Conservation (phyloP, 257 asterid genomes). For the Linaria vulgaris region DNA sequence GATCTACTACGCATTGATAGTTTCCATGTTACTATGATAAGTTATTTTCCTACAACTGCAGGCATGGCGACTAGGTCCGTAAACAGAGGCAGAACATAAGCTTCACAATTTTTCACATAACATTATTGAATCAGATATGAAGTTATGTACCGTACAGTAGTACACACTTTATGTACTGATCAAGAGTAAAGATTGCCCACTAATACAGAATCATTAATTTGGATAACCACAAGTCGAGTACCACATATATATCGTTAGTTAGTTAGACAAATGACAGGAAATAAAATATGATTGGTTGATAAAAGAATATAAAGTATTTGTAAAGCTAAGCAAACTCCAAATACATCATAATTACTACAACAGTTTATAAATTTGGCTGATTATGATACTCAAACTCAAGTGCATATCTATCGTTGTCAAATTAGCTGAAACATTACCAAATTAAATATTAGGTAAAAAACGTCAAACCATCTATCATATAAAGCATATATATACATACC, state of each 20-base stretch:
- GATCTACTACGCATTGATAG: not conserved
- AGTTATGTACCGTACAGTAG: conserved; percentile 48
- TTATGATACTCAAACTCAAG: not conserved
- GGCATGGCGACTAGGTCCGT: conserved; percentile 35
- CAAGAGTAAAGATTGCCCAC: conserved; percentile 19
- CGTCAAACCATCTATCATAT: conserved; percentile 2
- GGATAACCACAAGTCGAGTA: conserved; percentile 14
- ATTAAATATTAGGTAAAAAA: not conserved
- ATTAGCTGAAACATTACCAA: conserved; percentile 3
- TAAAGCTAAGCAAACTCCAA: not conserved
- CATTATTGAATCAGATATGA: conserved; percentile 24
- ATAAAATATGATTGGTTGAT: not conserved
- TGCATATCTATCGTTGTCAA: conserved; percentile 12
- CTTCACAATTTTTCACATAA: conserved; percentile 28
- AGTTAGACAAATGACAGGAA: not conserved
- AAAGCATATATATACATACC: conserved; percentile 11
- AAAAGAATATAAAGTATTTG: no score
- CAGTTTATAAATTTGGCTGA: conserved; percentile 19
- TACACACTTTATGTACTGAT: conserved; percentile 39
- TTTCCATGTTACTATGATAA: not conserved
- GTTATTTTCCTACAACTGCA: conserved; percentile 24
- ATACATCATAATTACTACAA: not conserved
- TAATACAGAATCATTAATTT: conserved; percentile 9
- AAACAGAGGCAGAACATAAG: conserved; percentile 20
- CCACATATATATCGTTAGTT: no score